phyloP scores from a whole-genome alignment of 306 rosid genomes.

The Gillenia trifoliata region DNA sequence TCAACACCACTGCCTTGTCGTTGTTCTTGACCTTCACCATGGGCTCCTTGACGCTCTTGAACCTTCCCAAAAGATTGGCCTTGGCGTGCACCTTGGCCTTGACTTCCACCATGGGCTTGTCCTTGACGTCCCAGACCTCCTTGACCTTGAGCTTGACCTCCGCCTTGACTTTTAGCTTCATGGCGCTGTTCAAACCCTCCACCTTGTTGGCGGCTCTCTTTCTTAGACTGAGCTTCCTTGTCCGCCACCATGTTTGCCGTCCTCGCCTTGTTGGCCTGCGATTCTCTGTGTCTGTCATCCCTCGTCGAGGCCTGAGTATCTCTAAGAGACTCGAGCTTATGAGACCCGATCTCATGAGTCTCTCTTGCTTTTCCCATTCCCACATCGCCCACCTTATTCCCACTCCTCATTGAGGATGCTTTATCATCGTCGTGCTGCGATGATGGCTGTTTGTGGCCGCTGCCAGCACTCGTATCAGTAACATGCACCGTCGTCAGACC shows the following conservation, averaged over 20 bases:
- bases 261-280: slow-evolving; percentile 20
- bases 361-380: slow-evolving; percentile 26
- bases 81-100: background rate
- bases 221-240: slow-evolving; percentile 15
- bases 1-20: background rate
- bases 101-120: background rate
- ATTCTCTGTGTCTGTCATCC: slow-evolving; percentile 15
- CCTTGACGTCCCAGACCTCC: background rate
- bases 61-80: background rate
- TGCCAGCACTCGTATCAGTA: background rate
- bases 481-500: slow-evolving; percentile 30
- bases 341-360: slow-evolving; percentile 10
- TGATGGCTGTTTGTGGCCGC: background rate
- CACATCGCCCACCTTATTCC: background rate
- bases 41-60: background rate
- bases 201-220: background rate
- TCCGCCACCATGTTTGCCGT: slow-evolving; percentile 8
- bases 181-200: background rate
- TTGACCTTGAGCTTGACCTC: background rate
- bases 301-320: slow-evolving; percentile 14
- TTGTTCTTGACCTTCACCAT: background rate
- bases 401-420: background rate
- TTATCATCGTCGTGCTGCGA: background rate
- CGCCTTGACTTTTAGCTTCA: background rate
- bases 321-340: slow-evolving; percentile 45